A percentile compares a stretch with the other conserved stretches of the same genome.
phyloP scores from a whole-genome alignment of 768 basidiomycete genomes.

The Amanita molliuscula region DNA sequence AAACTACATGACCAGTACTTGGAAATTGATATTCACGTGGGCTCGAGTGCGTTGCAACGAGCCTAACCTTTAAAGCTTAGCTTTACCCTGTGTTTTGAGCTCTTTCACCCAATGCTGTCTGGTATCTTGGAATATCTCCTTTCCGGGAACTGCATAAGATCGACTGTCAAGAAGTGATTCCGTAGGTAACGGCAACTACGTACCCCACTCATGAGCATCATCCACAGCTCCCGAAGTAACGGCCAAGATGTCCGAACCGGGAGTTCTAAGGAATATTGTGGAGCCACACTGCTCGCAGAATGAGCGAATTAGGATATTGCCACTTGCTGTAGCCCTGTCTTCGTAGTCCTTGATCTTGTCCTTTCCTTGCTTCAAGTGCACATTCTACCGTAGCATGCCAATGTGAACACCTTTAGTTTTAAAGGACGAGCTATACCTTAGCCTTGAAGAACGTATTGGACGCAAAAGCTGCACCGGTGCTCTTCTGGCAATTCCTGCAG shows the following conservation, averaged over 20 bases:
- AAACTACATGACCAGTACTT: too few species aligned
- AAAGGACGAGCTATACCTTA: constrained; percentile 11
- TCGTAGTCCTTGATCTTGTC: constrained; percentile 14
- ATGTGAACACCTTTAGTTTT: neutral
- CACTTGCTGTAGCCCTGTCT: constrained; percentile 18
- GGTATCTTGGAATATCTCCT: constrained; percentile 10
- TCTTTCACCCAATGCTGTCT: constrained; percentile 15
- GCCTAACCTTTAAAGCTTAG: neutral
- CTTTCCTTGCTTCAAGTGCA: constrained; percentile 16
- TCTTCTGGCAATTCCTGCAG: constrained; percentile 23
- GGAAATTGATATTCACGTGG: too few species aligned
- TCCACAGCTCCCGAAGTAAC: constrained; percentile 16
- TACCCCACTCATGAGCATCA: constrained; percentile 15
- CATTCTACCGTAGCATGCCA: constrained; percentile 9
- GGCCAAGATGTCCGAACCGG: constrained; percentile 13
- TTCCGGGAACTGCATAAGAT: constrained; percentile 12
- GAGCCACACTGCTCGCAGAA: constrained; percentile 23
- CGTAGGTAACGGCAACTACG: neutral
- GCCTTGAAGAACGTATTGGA: constrained; percentile 21
- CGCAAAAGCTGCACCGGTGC: constrained; percentile 21
- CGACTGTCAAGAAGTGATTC: neutral
- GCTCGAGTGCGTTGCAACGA: too few species aligned
- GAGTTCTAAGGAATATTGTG: constrained; percentile 14
- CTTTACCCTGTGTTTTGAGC: constrained; percentile 11
- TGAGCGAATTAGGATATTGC: constrained; percentile 16